These are phyloP conservation scores for Zasmidium citrigriseum DNA, from an alignment of 2,329 filamentous ascomycete genomes.

Conservation along the genomic window DNA sequence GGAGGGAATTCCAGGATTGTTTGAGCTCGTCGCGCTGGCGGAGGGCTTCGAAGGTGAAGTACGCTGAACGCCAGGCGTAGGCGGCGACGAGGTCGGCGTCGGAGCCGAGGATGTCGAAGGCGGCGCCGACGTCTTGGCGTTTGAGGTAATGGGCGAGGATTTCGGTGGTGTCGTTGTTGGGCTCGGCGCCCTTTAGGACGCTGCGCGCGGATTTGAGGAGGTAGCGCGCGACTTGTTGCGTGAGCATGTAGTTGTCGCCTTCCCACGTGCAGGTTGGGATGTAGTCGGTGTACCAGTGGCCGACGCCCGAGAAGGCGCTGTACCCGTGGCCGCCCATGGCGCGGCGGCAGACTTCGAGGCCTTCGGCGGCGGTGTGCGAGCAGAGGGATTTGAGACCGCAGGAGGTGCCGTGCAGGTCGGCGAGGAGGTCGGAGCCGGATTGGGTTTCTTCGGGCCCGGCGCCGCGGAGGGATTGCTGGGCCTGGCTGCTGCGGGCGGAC, in stretches of 20 bases:
- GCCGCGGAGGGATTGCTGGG: constrained; percentile 51
- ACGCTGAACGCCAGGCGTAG: constrained; percentile 74
- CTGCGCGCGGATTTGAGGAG: constrained; percentile 73
- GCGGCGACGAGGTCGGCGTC: constrained; percentile 72
- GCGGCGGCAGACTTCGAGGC: constrained; percentile 71
- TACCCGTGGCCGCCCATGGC: constrained; percentile 79
- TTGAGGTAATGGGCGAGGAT: constrained; percentile 67
- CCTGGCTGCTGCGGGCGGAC: constrained; percentile 45
- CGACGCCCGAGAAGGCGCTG: constrained; percentile 74
- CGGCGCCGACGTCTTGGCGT: constrained; percentile 69
- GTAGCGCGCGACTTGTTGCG: constrained; percentile 75
- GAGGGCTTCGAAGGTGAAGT: constrained; percentile 73
- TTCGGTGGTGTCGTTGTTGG: constrained; percentile 67
- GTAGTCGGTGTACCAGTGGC: constrained; percentile 73
- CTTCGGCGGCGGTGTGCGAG: constrained; percentile 71
- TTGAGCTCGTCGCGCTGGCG: constrained; percentile 75
- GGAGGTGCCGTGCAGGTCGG: constrained; percentile 74
- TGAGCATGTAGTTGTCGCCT: constrained; percentile 81
- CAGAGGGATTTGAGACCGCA: constrained; percentile 74
- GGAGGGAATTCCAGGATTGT: constrained; percentile 73
- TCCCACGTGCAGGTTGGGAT: constrained; percentile 73
- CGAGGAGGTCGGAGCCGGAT: constrained; percentile 66
- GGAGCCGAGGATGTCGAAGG: constrained; percentile 71
- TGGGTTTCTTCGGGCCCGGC: constrained; percentile 69
- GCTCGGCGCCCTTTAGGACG: constrained; percentile 64